phyloP scores from a whole-genome alignment of 2,329 filamentous ascomycete genomes.

The Stagonosporopsis tanaceti region DNA sequence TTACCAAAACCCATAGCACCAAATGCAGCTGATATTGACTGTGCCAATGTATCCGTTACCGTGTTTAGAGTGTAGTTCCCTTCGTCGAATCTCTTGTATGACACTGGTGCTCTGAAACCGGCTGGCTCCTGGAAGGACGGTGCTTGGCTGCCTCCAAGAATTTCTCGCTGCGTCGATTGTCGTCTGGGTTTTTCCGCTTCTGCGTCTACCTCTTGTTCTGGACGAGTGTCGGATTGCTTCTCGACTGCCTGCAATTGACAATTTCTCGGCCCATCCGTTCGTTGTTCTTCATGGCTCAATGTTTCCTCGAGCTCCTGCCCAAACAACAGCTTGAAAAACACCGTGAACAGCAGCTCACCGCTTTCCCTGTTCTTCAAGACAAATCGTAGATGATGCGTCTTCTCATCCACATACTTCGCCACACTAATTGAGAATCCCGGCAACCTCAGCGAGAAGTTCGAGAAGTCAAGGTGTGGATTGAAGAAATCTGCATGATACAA shows the following conservation, averaged over 20 bases:
- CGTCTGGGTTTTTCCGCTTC: neutral
- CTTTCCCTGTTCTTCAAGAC: constrained; percentile 55
- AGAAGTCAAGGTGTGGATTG: constrained; percentile 59
- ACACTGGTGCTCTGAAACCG: constrained; percentile 6
- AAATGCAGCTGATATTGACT: constrained; percentile 39
- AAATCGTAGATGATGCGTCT: constrained; percentile 57
- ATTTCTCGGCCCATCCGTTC: neutral
- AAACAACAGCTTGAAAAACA: constrained; percentile 57
- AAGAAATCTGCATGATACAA: constrained; percentile 58
- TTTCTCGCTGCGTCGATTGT: constrained; percentile 6
- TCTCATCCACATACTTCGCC: constrained; percentile 57
- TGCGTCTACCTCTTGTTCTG: neutral
- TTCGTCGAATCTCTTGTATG: constrained; percentile 5
- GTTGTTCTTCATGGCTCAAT: constrained; percentile 26
- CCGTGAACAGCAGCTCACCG: constrained; percentile 54
- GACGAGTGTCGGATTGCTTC: neutral
- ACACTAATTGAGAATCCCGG: constrained; percentile 57
- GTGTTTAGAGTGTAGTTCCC: neutral
- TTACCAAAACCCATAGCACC: constrained; percentile 45
- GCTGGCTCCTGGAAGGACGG: constrained; percentile 10
- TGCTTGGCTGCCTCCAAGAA: constrained; percentile 11
- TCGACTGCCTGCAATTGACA: neutral
- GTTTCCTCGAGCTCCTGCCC: constrained; percentile 52
- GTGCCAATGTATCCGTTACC: constrained; percentile 26
- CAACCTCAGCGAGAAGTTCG: constrained; percentile 54